Percentiles rank a stretch among this genome's conserved stretches.
Evolutionary conservation across 306 rosid species (phyloP).

Genomic region (Sesbania bispinosa): DNA sequence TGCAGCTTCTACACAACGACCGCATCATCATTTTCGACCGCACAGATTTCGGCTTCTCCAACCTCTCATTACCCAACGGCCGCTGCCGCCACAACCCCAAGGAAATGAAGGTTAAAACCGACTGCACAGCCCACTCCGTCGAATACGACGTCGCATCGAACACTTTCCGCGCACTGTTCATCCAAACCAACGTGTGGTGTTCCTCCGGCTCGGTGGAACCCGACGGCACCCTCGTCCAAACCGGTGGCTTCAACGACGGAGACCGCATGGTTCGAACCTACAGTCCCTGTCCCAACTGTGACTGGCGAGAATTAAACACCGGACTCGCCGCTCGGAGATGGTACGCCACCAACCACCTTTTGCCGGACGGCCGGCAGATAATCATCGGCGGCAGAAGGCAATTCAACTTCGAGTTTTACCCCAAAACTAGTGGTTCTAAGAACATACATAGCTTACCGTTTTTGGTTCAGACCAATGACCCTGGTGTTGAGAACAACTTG

Average conservation of each 20-base stretch:
- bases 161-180: conserved; percentile 46
- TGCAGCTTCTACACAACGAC: conserved; percentile 66
- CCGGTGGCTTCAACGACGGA: conserved; percentile 69
- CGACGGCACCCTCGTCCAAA: conserved; percentile 49
- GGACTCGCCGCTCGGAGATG: conserved; percentile 42
- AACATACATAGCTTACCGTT: conserved; percentile 39
- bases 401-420: conserved; percentile 64
- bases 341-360: conserved; percentile 62
- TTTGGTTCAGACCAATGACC: conserved; percentile 43
- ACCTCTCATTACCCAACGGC: conserved; percentile 40
- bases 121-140: conserved; percentile 73
- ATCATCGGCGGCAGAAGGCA: conserved; percentile 52
- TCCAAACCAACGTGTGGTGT: conserved; percentile 63
- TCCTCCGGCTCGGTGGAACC: conserved; percentile 44
- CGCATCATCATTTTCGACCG: conserved; percentile 59
- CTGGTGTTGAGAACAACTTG: conserved; percentile 43
- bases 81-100: conserved; percentile 35
- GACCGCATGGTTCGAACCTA: conserved; percentile 35
- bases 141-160: conserved; percentile 62
- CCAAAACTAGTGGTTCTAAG: conserved; percentile 25
- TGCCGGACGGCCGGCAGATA: conserved; percentile 58
- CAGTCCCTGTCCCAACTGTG: conserved; percentile 44
- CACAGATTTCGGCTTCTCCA: conserved; percentile 56
- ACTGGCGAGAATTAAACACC: conserved; percentile 42
- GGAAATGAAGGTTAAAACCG: conserved; percentile 24